Conservation (phyloP, 2,329 filamentous ascomycete species). For the Sporothrix pseudoabietina region DNA sequence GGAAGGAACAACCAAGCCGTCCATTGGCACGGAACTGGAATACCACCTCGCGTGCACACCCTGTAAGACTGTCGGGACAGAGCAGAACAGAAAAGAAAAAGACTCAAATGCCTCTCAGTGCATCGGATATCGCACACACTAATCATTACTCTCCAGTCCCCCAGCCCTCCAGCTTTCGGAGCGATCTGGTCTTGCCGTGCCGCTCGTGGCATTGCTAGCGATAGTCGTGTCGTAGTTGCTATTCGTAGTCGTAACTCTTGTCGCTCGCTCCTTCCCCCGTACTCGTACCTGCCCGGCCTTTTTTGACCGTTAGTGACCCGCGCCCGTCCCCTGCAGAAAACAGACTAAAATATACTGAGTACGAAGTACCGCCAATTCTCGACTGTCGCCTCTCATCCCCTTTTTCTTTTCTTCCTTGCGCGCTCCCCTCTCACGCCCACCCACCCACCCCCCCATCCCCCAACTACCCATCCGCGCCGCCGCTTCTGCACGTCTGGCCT, state of each 20-base stretch:
- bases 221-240: not conserved
- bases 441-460: not conserved
- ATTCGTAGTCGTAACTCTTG: not conserved
- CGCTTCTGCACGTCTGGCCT: not conserved
- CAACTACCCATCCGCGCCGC: conserved; percentile 5
- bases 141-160: not conserved
- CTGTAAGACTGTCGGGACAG: not conserved
- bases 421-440: not conserved
- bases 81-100: not conserved
- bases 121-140: not conserved
- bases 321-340: not conserved
- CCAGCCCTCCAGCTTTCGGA: not conserved
- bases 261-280: conserved; percentile 11
- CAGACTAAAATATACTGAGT: too few species aligned
- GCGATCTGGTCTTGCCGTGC: not conserved
- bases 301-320: not conserved
- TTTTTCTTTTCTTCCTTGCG: not conserved
- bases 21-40: not conserved
- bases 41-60: conserved; percentile 6
- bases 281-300: conserved; percentile 4
- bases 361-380: not conserved
- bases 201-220: not conserved
- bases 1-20: not conserved
- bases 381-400: not conserved
- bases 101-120: not conserved